phyloP scores from a whole-genome alignment of 768 basidiomycete genomes.

The Hortiboletus campestris region DNA sequence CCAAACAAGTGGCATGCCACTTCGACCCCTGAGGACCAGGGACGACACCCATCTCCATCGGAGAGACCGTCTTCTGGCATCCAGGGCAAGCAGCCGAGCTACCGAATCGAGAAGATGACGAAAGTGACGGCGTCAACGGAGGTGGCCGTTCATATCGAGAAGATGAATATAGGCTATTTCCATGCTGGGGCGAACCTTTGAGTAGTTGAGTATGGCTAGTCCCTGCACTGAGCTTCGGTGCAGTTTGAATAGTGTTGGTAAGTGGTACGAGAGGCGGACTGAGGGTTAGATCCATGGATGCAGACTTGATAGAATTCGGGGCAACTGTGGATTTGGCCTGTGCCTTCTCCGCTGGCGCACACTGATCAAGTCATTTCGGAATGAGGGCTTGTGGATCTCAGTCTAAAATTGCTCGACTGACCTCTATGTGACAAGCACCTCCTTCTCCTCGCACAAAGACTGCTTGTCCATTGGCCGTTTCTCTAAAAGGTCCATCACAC shows the following conservation, averaged over 20 bases:
- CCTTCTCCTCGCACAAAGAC: constrained; percentile 65
- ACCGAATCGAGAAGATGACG: constrained; percentile 32
- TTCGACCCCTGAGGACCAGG: constrained; percentile 79
- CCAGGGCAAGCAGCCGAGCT: constrained; percentile 64
- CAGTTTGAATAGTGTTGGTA: constrained; percentile 16
- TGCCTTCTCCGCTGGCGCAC: constrained; percentile 40
- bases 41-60: constrained; percentile 84
- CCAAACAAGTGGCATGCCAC: constrained; percentile 77
- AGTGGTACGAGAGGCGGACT: constrained; percentile 21
- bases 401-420: constrained; percentile 6
- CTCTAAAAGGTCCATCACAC: constrained; percentile 64
- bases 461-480: constrained; percentile 58
- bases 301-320: constrained; percentile 11
- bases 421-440: constrained; percentile 71
- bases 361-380: constrained; percentile 28
- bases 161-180: constrained; percentile 23
- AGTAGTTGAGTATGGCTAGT: constrained; percentile 8
- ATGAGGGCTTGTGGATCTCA: constrained; percentile 5
- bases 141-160: constrained; percentile 31
- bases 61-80: constrained; percentile 68
- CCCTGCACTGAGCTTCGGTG: constrained; percentile 2
- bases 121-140: constrained; percentile 14
- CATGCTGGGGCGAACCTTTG: constrained; percentile 12
- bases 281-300: constrained; percentile 5
- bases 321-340: constrained; percentile 11